A percentile compares a stretch with the other conserved stretches of the same genome.
These are phyloP conservation scores for Prunus mira DNA, from an alignment of 306 rosid species.

Conservation along the genomic window DNA sequence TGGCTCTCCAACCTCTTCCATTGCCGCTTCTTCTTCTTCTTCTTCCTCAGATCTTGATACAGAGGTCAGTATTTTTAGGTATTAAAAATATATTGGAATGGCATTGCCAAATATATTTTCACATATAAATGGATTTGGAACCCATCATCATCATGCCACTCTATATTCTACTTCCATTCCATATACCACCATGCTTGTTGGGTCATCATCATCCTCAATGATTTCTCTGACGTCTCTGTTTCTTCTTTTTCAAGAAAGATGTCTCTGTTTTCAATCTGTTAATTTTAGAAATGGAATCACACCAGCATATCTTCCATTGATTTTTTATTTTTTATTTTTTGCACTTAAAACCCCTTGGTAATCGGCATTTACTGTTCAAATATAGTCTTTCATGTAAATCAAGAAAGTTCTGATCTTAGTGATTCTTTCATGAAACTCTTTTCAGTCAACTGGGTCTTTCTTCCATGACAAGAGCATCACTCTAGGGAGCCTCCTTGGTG, in stretches of 20 bases:
- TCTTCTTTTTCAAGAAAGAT: not conserved
- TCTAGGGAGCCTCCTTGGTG: slow-evolving; percentile 63
- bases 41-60: slow-evolving; percentile 55
- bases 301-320: too few relatives aligned
- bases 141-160: not conserved
- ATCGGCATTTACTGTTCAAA: not conserved
- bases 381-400: not conserved
- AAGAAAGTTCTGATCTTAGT: not conserved
- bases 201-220: not conserved
- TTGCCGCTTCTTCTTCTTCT: slow-evolving; percentile 49
- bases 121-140: not conserved
- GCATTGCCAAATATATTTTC: too few relatives aligned
- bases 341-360: too few relatives aligned
- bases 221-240: not conserved
- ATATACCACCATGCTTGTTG: not conserved
- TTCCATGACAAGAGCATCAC: slow-evolving; percentile 59
- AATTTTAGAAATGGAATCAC: not conserved
- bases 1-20: slow-evolving; percentile 42
- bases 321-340: too few relatives aligned
- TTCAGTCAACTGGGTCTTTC: slow-evolving; percentile 56
- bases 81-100: too few relatives aligned
- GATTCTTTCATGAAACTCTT: not conserved
- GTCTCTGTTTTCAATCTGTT: not conserved
- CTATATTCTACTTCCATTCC: not conserved
- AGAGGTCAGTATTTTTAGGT: slow-evolving; percentile 36